Conservation (phyloP, 805 yeast species). For the Pichia manshurica region DNA sequence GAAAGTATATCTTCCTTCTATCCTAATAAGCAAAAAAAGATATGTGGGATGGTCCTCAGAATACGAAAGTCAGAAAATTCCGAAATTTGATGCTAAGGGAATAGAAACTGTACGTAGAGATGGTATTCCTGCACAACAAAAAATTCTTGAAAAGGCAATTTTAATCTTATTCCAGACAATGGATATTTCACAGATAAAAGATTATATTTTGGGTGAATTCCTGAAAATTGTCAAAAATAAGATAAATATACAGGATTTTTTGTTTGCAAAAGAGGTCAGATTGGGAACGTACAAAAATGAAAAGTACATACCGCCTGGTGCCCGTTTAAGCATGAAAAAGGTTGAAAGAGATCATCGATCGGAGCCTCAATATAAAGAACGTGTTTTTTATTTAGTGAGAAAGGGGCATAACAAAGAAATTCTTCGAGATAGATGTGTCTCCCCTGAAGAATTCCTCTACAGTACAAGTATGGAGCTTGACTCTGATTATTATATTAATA, state of each 20-base stretch:
- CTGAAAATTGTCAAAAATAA: constrained; percentile 54
- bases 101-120: constrained; percentile 92
- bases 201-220: constrained; percentile 62
- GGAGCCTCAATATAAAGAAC: constrained; percentile 82
- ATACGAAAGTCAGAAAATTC: constrained; percentile 42
- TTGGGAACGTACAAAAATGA: constrained; percentile 77
- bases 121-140: constrained; percentile 89
- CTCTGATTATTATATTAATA: constrained; percentile 76
- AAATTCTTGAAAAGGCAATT: constrained; percentile 66
- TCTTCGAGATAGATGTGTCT: constrained; percentile 68
- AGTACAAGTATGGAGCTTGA: constrained; percentile 48
- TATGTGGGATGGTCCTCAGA: constrained; percentile 87
- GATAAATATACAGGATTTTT: constrained; percentile 72
- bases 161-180: constrained; percentile 64
- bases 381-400: constrained; percentile 82
- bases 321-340: constrained; percentile 63
- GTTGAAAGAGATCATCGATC: constrained; percentile 61
- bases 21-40: constrained; percentile 78
- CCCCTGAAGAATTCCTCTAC: constrained; percentile 69
- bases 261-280: constrained; percentile 86
- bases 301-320: constrained; percentile 82
- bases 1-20: constrained; percentile 84
- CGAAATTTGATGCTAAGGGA: constrained; percentile 92
- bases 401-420: constrained; percentile 49
- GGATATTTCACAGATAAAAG: constrained; percentile 66